These are phyloP conservation scores for Aegilops speltoides DNA, from an alignment of 176 grass and related monocot species.

Conservation along the genomic window DNA sequence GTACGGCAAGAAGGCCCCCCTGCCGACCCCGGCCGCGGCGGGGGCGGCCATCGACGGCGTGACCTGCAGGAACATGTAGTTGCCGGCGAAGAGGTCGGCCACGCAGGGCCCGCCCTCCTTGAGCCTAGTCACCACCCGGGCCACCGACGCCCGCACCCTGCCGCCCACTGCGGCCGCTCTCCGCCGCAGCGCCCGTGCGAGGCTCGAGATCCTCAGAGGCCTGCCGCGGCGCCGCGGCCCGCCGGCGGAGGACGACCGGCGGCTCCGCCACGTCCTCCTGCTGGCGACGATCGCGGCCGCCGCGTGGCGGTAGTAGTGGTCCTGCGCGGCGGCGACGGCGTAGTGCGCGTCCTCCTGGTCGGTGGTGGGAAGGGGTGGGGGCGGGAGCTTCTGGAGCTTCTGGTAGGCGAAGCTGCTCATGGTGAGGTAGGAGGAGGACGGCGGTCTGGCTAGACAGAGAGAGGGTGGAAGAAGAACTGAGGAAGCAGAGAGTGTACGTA, in stretches of 20 bases:
- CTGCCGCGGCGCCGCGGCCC: constrained; percentile 14
- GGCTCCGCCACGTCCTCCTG: neutral
- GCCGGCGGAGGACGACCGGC: neutral
- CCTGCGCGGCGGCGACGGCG: neutral
- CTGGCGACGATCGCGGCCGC: neutral
- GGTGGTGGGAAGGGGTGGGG: neutral
- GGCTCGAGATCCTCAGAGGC: constrained; percentile 51
- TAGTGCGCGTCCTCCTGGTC: neutral
- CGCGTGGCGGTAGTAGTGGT: constrained; percentile 2
- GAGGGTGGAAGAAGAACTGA: neutral
- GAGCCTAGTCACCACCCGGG: constrained; percentile 62
- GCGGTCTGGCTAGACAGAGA: neutral
- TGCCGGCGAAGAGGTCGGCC: constrained; percentile 80
- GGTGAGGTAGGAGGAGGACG: neutral
- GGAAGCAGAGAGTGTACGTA: neutral
- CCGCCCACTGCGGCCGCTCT: constrained; percentile 45
- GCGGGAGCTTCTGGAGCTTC: constrained; percentile 49
- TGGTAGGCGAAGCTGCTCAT: constrained; percentile 47
- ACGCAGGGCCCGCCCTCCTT: constrained; percentile 69
- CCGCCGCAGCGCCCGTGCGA: constrained; percentile 44
- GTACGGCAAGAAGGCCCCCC: neutral
- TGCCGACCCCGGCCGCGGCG: constrained; percentile 7
- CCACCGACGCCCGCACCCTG: constrained; percentile 40
- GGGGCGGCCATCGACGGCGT: constrained; percentile 43
- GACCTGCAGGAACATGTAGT: constrained; percentile 98